phyloP scores from a whole-genome alignment of 169 alveolate species.

The Plasmodium malariae region DNA sequence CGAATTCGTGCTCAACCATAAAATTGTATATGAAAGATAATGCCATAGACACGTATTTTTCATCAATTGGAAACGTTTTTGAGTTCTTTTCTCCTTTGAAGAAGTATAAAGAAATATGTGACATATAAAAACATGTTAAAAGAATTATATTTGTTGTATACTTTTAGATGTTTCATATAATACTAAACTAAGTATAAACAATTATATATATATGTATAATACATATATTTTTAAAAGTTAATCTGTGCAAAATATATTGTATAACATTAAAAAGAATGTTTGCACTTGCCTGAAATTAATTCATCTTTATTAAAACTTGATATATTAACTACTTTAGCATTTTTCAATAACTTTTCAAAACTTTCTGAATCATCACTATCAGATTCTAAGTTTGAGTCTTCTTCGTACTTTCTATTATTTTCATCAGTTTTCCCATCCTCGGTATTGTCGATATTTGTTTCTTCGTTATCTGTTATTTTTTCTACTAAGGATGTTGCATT shows the following conservation, averaged over 20 bases:
- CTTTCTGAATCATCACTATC: constrained; percentile 75
- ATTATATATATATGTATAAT: too few relatives aligned
- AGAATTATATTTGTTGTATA: not conserved
- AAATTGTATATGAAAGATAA: constrained; percentile 55
- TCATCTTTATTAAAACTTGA: constrained; percentile 65
- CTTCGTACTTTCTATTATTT: constrained; percentile 14
- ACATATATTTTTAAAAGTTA: constrained; percentile 4
- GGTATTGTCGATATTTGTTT: constrained; percentile 21
- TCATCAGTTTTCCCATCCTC: constrained; percentile 14
- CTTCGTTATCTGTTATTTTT: constrained; percentile 36
- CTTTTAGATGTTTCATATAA: not conserved
- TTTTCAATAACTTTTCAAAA: constrained; percentile 73
- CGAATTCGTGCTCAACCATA: constrained; percentile 63
- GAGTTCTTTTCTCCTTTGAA: constrained; percentile 57
- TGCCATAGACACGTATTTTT: constrained; percentile 61
- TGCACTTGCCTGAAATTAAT: constrained; percentile 55
- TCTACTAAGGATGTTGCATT: constrained; percentile 69
- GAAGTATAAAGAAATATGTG: constrained; percentile 15
- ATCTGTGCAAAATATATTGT: not conserved
- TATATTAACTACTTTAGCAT: constrained; percentile 70
- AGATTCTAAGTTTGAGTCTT: constrained; percentile 73
- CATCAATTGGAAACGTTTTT: constrained; percentile 33
- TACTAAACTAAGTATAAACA: constrained; percentile 10
- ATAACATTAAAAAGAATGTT: constrained; percentile 24
- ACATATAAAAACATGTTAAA: constrained; percentile 16